Evolutionary conservation across 2,329 filamentous ascomycete genomes (phyloP).

Genomic region (Stagonosporopsis chrysanthemi): DNA sequence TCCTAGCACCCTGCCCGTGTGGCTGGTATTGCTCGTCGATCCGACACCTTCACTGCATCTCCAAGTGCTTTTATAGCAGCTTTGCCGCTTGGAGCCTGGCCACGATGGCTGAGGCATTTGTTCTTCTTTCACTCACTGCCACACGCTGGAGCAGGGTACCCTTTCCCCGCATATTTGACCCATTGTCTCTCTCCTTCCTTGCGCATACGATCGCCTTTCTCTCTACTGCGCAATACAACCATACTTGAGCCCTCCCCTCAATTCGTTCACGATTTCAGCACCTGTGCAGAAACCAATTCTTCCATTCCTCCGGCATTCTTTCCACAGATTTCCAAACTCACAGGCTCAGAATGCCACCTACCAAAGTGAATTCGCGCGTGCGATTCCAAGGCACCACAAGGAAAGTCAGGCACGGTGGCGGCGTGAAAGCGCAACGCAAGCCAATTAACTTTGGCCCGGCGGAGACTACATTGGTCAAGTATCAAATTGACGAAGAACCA

Average conservation of each 20-base stretch:
- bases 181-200: no score
- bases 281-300: neutral
- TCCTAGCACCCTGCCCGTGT: neutral
- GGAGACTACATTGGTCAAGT: no score
- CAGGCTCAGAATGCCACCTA: neutral
- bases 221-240: neutral
- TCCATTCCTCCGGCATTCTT: neutral
- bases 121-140: slow-evolving; percentile 6
- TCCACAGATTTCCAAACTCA: neutral
- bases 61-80: neutral
- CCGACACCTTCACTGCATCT: slow-evolving; percentile 7
- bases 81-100: neutral
- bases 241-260: neutral
- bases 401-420: neutral
- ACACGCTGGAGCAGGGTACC: neutral
- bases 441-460: neutral
- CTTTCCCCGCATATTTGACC: neutral
- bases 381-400: neutral
- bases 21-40: neutral
- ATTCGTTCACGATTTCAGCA: neutral
- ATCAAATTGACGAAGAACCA: neutral
- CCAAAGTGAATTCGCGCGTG: neutral
- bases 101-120: neutral
- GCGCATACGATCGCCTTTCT: neutral
- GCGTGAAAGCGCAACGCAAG: neutral